phyloP scores from a whole-genome alignment of 2,329 filamentous ascomycete genomes.

The Penicillium sp. region DNA sequence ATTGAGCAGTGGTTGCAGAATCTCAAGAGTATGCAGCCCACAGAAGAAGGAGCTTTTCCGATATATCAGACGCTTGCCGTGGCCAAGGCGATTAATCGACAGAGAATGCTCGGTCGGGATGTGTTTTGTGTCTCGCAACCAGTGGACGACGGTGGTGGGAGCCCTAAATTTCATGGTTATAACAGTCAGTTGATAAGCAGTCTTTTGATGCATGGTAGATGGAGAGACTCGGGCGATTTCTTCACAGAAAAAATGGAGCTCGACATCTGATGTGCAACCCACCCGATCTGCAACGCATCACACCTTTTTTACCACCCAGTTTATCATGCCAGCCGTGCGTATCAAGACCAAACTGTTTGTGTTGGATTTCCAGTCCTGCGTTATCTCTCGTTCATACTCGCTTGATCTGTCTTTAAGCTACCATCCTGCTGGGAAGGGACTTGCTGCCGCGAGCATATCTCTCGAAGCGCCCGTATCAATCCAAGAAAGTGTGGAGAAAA shows the following conservation, averaged over 20 bases:
- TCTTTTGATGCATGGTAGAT: constrained; percentile 24
- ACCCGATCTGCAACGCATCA: not conserved
- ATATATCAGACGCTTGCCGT: constrained; percentile 25
- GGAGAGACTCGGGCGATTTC: constrained; percentile 3
- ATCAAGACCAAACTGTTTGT: not conserved
- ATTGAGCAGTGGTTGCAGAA: constrained; percentile 24
- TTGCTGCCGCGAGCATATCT: not conserved
- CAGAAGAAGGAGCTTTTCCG: constrained; percentile 28
- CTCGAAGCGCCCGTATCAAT: not conserved
- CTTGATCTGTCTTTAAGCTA: not conserved
- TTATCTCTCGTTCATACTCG: not conserved
- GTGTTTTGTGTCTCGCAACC: constrained; percentile 20
- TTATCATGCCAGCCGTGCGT: not conserved
- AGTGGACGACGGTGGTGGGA: constrained; percentile 24
- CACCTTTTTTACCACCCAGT: not conserved
- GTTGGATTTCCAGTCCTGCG: not conserved
- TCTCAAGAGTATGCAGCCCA: constrained; percentile 20
- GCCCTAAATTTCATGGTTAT: constrained; percentile 24
- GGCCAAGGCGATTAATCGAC: constrained; percentile 22
- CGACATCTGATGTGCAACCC: not conserved
- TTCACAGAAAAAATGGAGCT: constrained; percentile 14
- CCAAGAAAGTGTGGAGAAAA: not conserved
- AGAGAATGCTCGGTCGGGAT: constrained; percentile 16
- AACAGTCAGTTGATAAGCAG: constrained; percentile 26
- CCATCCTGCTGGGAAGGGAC: not conserved